Evolutionary conservation across 345 rosid species (phyloP), one percentile per base, ranked within the genome.

Genomic region (Gossypium anomalum): DNA sequence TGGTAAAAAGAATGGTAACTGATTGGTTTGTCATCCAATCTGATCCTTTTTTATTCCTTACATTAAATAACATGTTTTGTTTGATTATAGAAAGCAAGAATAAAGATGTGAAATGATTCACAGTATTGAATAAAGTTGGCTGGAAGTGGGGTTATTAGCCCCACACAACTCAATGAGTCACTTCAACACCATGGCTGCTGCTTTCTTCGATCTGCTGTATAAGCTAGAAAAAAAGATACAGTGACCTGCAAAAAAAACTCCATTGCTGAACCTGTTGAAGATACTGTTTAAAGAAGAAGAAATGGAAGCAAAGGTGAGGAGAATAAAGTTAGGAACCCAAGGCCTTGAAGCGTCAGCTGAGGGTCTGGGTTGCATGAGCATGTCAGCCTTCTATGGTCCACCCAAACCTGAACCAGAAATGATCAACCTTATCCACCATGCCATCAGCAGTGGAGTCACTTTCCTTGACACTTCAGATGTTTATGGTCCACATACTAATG

Each of bases 341-440:
- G 89, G 91, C 2, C 78, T 84, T 7, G 87, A 87, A 77, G 83
- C 86, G 0, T 87, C 89, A 0, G 86, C 82, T 2, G 87, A 81
- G 45, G 89, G 91, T 2, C 82, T 87, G 6, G 89, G 91, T 1
- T 86, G 88, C 75, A 74, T 81, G 84, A 80, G 88, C 77, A 88
- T 88, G 89, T 84, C 89, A 17, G 76, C 79, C 71, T 53, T 73
- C 77, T 85, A 80, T 48, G 89, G 85, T 3, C 81, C 89, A 41
- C 81, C 89, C 3, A 81, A 81, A 74, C 71, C 87, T 1, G 86
- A 87, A 6, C 1, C 83, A 8, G 91, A 84, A 58, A 88, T 88
- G 88, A 85, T 88, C 72, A 72, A 73, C n/a, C 87, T 86, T 65
- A 76, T 88, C 76, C 86, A 75, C 76, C 85, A 86, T 16, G 87